Base-by-base conservation (phyloP, 192 early-diverging fungal genomes). In the Chytriomyces sp. region DNA sequence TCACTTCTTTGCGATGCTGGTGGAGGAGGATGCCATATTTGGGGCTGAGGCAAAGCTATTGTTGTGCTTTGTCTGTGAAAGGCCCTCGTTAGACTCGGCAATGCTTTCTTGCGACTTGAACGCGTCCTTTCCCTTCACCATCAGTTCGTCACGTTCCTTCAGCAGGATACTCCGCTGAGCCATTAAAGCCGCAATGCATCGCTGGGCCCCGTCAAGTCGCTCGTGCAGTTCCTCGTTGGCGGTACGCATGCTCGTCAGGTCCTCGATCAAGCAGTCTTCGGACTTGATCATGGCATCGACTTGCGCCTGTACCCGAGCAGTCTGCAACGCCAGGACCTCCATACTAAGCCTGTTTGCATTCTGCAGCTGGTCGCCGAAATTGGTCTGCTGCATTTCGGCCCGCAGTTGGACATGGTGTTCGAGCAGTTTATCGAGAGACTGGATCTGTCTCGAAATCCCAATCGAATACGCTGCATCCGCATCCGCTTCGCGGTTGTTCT, bases 261-360 rank as follows among this genome's bases (percentile, higher is more conserved):
- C 73, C 7, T 75, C 73, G 53, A 75, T 75, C 62, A 75, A 43
- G n/a, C 73, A 75, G 44, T 75, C 73, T 48, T 75, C 73, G 7
- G 73, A 75, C 13, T 50, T 10, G 18, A 75, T 11, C 61, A 75
- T 75, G 10, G 28, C 62, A 20, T 75, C 63, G 24, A 75, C 47
- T n/a, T 75, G 73, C 45, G 20, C 16, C 28, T 75, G 73, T 1
- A 75, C 64, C 35, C 28, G 43, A 5, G 35, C 50, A 18, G 60
- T 45, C 50, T 74, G 70, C 9, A 64, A 7, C 3, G 73, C 73
- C 18, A 74, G 18, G 20, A 53, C 60, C 23, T 77, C 50, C 50
- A 43, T 26, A 57, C 53, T 20, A 16, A 28, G 24, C 26, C 6
- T 11, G 57, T 61, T 77, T 11, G 66, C 28, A 7, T 16, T 48